These are phyloP conservation scores for Erigeron philadelphicus DNA, from an alignment of 140 eudicot genomes.

Conservation along the genomic window DNA sequence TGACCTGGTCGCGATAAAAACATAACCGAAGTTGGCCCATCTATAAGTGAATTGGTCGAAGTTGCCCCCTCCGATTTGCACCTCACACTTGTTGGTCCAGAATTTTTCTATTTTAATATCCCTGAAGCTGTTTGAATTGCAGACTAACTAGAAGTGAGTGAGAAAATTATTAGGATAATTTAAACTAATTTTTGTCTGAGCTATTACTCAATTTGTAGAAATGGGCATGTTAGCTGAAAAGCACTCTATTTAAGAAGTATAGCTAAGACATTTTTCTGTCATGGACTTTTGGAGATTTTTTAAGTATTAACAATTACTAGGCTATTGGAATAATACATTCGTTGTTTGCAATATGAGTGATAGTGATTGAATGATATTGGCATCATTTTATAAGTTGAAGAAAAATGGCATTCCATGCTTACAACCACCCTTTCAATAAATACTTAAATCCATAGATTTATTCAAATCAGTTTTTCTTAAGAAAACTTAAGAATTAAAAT, in stretches of 20 bases:
- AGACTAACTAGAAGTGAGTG: neutral
- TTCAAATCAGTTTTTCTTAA: too few species aligned
- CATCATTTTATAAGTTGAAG: too few species aligned
- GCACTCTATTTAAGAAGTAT: constrained; percentile 1
- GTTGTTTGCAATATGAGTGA: too few species aligned
- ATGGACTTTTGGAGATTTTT: constrained; percentile 5
- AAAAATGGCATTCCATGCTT: too few species aligned
- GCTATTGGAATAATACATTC: too few species aligned
- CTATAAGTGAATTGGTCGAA: neutral
- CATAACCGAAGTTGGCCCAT: neutral
- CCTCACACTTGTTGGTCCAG: neutral
- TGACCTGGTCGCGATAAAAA: neutral
- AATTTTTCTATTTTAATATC: neutral
- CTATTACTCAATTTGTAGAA: neutral
- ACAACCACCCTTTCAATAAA: too few species aligned
- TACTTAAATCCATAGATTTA: too few species aligned
- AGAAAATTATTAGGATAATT: neutral
- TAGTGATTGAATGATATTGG: too few species aligned
- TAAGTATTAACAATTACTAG: neutral
- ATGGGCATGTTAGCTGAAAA: neutral
- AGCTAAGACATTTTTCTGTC: neutral
- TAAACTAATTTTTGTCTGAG: neutral
- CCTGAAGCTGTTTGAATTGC: neutral
- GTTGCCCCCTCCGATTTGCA: neutral
- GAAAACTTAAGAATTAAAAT: too few species aligned